Conservation (phyloP, 2,329 filamentous ascomycete genomes). For the Cladosporium sp. region DNA sequence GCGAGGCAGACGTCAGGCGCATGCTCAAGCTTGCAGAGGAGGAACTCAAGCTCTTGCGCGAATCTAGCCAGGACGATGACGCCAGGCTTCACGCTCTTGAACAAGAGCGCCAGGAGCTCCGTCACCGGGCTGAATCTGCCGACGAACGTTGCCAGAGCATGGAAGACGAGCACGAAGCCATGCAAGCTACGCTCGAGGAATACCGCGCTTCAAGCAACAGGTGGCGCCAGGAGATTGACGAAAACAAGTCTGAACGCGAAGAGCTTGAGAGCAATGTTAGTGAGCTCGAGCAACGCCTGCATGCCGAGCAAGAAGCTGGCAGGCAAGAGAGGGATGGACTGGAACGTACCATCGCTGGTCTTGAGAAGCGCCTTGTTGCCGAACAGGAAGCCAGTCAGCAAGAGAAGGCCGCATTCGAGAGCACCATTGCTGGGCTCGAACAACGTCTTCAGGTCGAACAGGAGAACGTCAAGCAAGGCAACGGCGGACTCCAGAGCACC, state of each 20-base stretch:
- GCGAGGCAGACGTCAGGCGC: slow-evolving; percentile 40
- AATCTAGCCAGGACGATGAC: slow-evolving; percentile 39
- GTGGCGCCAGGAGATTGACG: slow-evolving; percentile 55
- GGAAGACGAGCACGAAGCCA: slow-evolving; percentile 55
- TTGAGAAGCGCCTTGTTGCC: slow-evolving; percentile 72
- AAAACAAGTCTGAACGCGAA: slow-evolving; percentile 58
- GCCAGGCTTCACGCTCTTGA: slow-evolving; percentile 38
- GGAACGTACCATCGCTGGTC: slow-evolving; percentile 62
- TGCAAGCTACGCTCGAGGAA: slow-evolving; percentile 59
- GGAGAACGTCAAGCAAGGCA: slow-evolving; percentile 52
- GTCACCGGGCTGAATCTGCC: slow-evolving; percentile 34
- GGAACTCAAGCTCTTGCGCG: slow-evolving; percentile 42
- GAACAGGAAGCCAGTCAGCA: slow-evolving; percentile 54
- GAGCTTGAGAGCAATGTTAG: slow-evolving; percentile 56
- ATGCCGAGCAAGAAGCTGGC: slow-evolving; percentile 62
- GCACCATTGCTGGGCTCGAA: slow-evolving; percentile 56
- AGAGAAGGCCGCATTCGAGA: slow-evolving; percentile 55
- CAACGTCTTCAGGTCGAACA: slow-evolving; percentile 59
- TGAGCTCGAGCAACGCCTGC: slow-evolving; percentile 74
- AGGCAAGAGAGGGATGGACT: slow-evolving; percentile 69
- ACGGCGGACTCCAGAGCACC: slow-evolving; percentile 55
- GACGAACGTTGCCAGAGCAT: slow-evolving; percentile 35
- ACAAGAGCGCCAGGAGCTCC: slow-evolving; percentile 38
- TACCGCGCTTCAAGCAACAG: slow-evolving; percentile 57
- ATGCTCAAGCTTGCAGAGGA: slow-evolving; percentile 47